Evolutionary conservation across 208 protist genomes (phyloP).

Genomic region (Leishmania tropica): DNA sequence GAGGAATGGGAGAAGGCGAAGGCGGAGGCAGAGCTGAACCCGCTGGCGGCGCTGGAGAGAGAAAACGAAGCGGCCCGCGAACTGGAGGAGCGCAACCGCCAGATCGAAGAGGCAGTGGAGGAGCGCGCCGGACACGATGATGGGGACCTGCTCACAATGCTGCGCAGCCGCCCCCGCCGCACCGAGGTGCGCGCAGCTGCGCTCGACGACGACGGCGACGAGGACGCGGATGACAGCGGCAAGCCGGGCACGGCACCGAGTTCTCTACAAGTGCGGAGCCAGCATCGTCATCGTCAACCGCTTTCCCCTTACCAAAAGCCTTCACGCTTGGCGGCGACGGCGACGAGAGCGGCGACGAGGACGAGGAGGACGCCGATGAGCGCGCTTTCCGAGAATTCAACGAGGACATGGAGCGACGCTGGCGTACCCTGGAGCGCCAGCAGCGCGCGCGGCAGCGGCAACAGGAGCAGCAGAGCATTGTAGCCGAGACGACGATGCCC

Average conservation of each 20-base stretch:
- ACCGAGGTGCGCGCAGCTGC: not conserved
- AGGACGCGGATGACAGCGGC: not conserved
- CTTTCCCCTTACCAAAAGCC: not conserved
- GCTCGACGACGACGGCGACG: conserved; percentile 8
- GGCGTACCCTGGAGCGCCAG: conserved; percentile 30
- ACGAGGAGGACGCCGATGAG: conserved; percentile 28
- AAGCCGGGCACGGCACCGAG: not conserved
- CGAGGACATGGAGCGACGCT: conserved; percentile 33
- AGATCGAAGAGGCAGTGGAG: conserved; percentile 71
- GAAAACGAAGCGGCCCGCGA: conserved; percentile 70
- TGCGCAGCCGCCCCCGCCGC: conserved; percentile 29
- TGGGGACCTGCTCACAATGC: conserved; percentile 35
- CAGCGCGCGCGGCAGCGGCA: conserved; percentile 27
- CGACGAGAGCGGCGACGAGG: not conserved
- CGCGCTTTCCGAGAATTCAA: conserved; percentile 25
- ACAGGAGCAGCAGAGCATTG: conserved; percentile 12
- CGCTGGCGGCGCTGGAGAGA: conserved; percentile 74
- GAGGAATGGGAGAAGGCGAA: conserved; percentile 55
- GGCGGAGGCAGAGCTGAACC: conserved; percentile 52
- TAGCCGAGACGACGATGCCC: not conserved
- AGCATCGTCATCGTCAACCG: not conserved
- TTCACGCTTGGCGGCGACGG: conserved; percentile 3
- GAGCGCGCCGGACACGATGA: conserved; percentile 39
- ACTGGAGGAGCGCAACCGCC: conserved; percentile 70
- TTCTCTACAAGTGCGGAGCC: not conserved